Base-by-base conservation (phyloP, 768 basidiomycete genomes). In the Termitomyces sp. region DNA sequence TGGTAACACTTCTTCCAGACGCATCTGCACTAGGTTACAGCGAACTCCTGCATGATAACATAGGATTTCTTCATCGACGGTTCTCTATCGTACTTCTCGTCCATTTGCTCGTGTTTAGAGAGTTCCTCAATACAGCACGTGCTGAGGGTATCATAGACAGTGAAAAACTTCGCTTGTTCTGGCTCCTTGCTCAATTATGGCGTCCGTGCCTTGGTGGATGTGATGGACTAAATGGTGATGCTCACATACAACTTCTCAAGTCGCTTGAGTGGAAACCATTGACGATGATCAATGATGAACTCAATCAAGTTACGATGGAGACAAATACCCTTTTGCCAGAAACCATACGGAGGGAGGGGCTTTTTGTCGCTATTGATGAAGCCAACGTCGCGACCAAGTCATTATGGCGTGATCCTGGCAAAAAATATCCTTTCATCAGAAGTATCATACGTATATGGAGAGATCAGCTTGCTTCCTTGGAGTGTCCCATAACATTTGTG, bases 181-280 rank as follows among this genome's bases (percentile, higher is more conserved):
- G 53, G 53, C 38, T 54, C 5, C 45, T 54, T n/a, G 45, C 37
- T 41, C 53, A 54, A 26, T 19, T 54, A 10, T 34, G 45, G 26
- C 30, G 17, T 10, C 15, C 45, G 0, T 46, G 15, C 5, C 15
- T 46, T 5, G 45, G 30, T 21, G 19, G 8, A 24, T 24, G 22
- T 5, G 45, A 17, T 14, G 30, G 15, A 24, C 2, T 22, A 17
- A 5, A 12, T 0, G 14, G 15, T 5, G 46, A 47, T 34, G 5
- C 34, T 11, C 21, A 47, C 30, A 14, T 2, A 15, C 12, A 21
- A 34, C n/a, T 47, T 47, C n/a, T 47, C 6, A 1, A 30, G 10
- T 19, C 14, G n/a, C 12, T 54, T 5, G 5, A 30, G 12, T 40
- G 22, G 37, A 30, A 54, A 2, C 45, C 45, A 17, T 46, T 12